Base-by-base conservation (phyloP, 129 eudicot species). In the Cynara cardunculus region DNA sequence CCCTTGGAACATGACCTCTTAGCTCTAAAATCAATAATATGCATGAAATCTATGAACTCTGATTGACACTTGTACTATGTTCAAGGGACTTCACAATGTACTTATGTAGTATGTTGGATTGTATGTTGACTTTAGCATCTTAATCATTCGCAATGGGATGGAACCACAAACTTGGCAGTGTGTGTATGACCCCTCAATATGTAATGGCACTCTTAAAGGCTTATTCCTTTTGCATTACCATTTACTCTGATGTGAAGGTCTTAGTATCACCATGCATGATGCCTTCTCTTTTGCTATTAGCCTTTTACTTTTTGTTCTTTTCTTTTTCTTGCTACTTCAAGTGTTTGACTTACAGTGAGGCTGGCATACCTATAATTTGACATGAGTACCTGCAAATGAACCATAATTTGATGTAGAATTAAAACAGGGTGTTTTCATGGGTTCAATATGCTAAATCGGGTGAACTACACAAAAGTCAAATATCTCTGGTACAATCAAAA, bases 391-490 rank as follows among this genome's bases (percentile, higher is more conserved):
- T 78, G 67, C 67, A 1, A 79, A 69, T 27, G n/a, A 44, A 30
- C 46, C 30, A 31, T 69, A 5, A 31, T 27, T 39, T 39, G 49
- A 39, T 79, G 75, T 69, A 12, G 25, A 27, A 1, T 26, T 78
- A 39, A 2, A 46, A 18, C 13, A 10, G 25, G 16, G 31, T 28
- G 31, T 69, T 46, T 70, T 30, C 70, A 79, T 27, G 25, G 25
- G 56, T 41, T 80, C 37, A 31, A 21, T 24, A 35, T 72, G 65
- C 32, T 72, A 25, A 71, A 13, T 28, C 25, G 41, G 64, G 71
- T 72, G 65, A 80, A 80, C 39, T 30, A 71, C 74, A 35, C 12
- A 71, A 80, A 2, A 21, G 13, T 62, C 25, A 71, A 30, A 13
- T 13, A 14, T 46, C 59, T 35, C 41, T 35, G 7, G 19, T 46